Conservation (phyloP, 176 grass and related monocot genomes). For the Oryza rufipogon region DNA sequence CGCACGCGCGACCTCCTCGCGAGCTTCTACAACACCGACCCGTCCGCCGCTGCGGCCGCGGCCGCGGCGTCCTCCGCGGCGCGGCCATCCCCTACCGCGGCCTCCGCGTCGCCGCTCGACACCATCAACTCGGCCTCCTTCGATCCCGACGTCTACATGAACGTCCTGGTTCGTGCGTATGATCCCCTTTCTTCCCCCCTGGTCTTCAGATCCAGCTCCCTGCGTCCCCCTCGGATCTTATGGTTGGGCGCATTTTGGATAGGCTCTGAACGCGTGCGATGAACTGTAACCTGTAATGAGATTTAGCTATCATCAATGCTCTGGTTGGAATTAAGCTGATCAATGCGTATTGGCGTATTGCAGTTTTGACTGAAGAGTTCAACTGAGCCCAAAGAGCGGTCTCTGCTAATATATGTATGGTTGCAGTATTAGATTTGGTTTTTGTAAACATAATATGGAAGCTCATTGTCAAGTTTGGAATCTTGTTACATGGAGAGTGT, state of each 20-base stretch:
- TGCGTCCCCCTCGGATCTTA: constrained; percentile 25
- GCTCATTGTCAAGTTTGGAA: not conserved
- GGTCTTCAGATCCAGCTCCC: constrained; percentile 45
- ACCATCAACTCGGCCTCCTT: constrained; percentile 91
- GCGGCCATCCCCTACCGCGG: constrained; percentile 30
- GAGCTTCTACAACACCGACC: constrained; percentile 89
- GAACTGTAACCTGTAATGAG: not conserved
- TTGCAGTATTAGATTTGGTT: not conserved
- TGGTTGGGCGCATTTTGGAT: constrained; percentile 15
- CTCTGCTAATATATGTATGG: not conserved
- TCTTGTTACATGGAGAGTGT: constrained; percentile 1
- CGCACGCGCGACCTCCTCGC: constrained; percentile 92
- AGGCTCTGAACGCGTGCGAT: not conserved
- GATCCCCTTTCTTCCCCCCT: constrained; percentile 17
- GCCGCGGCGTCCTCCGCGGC: constrained; percentile 18
- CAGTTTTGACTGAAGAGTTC: constrained; percentile 30
- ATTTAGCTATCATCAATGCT: not conserved
- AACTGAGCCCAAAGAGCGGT: not conserved
- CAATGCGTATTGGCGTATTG: constrained; percentile 1
- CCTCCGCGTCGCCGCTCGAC: constrained; percentile 63
- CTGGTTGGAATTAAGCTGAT: constrained; percentile 3
- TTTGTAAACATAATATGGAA: not conserved
- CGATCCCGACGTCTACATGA: constrained; percentile 88
- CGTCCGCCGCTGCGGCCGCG: constrained; percentile 25
- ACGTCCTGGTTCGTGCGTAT: constrained; percentile 69